These are phyloP conservation scores for Ophiostoma perfectum DNA, from an alignment of 2,329 filamentous ascomycete genomes.

Conservation along the genomic window DNA sequence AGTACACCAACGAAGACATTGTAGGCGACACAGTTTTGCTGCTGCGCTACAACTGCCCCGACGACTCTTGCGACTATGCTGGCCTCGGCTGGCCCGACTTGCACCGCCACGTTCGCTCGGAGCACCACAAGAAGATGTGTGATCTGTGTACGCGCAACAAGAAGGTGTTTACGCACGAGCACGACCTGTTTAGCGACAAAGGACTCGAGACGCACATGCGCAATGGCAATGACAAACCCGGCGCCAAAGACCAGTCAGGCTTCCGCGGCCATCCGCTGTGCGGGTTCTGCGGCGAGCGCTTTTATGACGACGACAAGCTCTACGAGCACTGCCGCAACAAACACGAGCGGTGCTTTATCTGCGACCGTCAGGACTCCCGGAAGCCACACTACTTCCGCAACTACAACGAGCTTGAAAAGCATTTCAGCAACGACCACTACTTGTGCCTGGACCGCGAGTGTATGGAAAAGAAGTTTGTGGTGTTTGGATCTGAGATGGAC, in stretches of 20 bases:
- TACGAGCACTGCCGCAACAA: constrained; percentile 90
- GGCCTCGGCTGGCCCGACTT: constrained; percentile 60
- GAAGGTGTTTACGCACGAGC: constrained; percentile 97
- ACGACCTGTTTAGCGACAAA: constrained; percentile 78
- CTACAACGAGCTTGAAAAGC: constrained; percentile 77
- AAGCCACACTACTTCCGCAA: constrained; percentile 87
- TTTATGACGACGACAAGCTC: constrained; percentile 93
- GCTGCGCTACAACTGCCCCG: constrained; percentile 91
- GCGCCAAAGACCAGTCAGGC: constrained; percentile 84
- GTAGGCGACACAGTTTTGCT: constrained; percentile 85
- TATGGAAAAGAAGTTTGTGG: constrained; percentile 93
- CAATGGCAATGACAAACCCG: constrained; percentile 83
- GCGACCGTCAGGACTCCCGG: constrained; percentile 64
- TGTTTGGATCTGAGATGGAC: constrained; percentile 92
- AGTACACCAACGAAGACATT: constrained; percentile 82
- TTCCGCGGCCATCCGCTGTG: constrained; percentile 96
- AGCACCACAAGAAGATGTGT: constrained; percentile 84
- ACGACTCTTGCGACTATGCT: constrained; percentile 71
- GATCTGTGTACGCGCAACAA: constrained; percentile 89
- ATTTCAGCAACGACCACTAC: constrained; percentile 85
- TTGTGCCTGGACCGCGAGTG: constrained; percentile 81
- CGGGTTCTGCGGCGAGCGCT: constrained; percentile 83
- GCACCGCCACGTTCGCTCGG: constrained; percentile 70
- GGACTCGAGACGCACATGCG: constrained; percentile 84
- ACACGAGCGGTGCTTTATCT: constrained; percentile 93